Evolutionary conservation across 345 rosid species (phyloP).

Genomic region (Citrus sp.): DNA sequence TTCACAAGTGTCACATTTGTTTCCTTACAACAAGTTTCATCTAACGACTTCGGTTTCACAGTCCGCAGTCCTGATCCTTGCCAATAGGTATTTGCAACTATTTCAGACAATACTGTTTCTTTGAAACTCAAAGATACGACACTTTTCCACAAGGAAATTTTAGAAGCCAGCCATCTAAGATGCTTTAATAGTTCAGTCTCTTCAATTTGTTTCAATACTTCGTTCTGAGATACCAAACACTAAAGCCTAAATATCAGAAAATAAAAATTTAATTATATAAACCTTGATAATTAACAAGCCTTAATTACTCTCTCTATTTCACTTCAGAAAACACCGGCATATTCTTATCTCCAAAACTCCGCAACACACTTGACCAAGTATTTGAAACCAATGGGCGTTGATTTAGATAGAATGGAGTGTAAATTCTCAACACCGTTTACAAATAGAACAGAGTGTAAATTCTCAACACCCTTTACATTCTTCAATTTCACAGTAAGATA

Average conservation of each 20-base stretch:
- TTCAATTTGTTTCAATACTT: slow-evolving; percentile 18
- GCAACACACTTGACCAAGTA: neutral
- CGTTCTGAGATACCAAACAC: slow-evolving; percentile 11
- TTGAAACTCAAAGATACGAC: neutral
- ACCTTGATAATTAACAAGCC: slow-evolving; percentile 12
- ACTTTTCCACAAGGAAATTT: slow-evolving; percentile 6
- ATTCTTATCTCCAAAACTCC: neutral
- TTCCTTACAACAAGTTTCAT: slow-evolving; percentile 10
- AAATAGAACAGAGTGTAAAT: slow-evolving; percentile 12
- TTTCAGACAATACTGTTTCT: slow-evolving; percentile 6
- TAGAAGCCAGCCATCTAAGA: slow-evolving; percentile 18
- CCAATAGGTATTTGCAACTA: too few species aligned
- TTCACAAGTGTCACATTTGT: slow-evolving; percentile 9
- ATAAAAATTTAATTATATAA: neutral
- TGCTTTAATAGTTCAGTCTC: slow-evolving; percentile 23
- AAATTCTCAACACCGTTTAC: slow-evolving; percentile 11
- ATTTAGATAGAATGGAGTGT: slow-evolving; percentile 4
- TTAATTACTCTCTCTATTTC: slow-evolving; percentile 18
- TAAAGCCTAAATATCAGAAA: neutral
- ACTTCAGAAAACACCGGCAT: neutral
- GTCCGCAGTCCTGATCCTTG: too few species aligned
- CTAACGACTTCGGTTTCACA: neutral
- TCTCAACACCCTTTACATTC: slow-evolving; percentile 6
- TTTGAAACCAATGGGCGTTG: neutral
- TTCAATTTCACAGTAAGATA: neutral